Conservation (phyloP, 2,329 filamentous ascomycete species). For the Trichothecium roseum region DNA sequence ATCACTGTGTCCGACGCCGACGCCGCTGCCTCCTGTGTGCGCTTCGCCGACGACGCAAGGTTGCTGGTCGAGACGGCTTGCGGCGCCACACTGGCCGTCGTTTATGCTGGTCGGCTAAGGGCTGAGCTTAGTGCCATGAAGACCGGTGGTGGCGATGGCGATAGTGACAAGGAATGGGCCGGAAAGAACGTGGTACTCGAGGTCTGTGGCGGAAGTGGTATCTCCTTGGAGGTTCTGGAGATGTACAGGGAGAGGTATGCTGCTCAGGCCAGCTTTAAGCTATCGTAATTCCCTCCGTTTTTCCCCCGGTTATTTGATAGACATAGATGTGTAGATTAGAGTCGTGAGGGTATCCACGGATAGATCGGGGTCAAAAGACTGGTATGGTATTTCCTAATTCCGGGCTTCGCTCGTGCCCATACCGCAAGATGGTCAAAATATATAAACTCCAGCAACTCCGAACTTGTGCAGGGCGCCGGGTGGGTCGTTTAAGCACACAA, state of each 20-base stretch:
- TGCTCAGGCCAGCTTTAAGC: conserved; percentile 19
- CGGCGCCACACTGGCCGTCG: conserved; percentile 65
- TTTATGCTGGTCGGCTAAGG: conserved; percentile 54
- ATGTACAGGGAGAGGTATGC: conserved; percentile 42
- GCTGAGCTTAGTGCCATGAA: conserved; percentile 36
- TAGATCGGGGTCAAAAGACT: too few species aligned
- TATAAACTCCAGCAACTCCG: too few species aligned
- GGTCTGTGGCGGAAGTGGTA: conserved; percentile 70
- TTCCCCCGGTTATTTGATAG: too few species aligned
- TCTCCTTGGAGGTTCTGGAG: conserved; percentile 50
- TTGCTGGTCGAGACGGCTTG: conserved; percentile 78
- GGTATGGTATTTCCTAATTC: too few species aligned
- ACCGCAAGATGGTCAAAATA: too few species aligned
- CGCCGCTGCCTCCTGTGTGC: conserved; percentile 66
- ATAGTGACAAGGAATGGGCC: conserved; percentile 43
- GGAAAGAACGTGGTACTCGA: conserved; percentile 70
- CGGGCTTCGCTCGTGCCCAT: too few species aligned
- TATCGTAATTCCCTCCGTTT: too few species aligned
- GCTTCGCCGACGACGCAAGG: conserved; percentile 72
- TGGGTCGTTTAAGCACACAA: too few species aligned
- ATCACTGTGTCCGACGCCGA: conserved; percentile 43
- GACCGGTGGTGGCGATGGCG: too few species aligned
- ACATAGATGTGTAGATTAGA: too few species aligned
- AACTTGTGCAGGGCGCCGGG: too few species aligned
- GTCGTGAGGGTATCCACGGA: too few species aligned